Evolutionary conservation across 192 early-diverging fungal genomes (phyloP).

Genomic region (Funneliformis geosporum): DNA sequence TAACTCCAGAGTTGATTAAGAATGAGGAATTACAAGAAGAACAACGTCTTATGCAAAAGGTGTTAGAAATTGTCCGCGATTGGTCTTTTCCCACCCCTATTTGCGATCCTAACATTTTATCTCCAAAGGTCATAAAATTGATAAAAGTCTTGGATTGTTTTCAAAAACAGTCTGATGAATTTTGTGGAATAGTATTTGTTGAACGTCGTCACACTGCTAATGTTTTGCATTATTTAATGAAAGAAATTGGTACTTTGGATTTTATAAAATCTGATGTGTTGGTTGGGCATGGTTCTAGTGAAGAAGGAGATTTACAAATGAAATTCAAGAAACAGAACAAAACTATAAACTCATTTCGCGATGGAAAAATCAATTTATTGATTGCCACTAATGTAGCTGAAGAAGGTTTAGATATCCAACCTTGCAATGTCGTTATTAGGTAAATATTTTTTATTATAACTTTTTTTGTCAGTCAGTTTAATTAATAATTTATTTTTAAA

Average conservation of each 20-base stretch:
- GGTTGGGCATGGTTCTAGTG: constrained; percentile 57
- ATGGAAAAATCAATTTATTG: constrained; percentile 71
- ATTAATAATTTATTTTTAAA: not conserved
- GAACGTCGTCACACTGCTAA: constrained; percentile 70
- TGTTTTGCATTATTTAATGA: constrained; percentile 55
- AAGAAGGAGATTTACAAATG: constrained; percentile 52
- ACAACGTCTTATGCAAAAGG: constrained; percentile 29
- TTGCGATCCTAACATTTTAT: constrained; percentile 41
- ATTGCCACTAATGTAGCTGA: constrained; percentile 94
- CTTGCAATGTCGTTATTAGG: constrained; percentile 85
- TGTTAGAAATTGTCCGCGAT: constrained; percentile 28
- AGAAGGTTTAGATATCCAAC: constrained; percentile 93
- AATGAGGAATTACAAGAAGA: constrained; percentile 28
- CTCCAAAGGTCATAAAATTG: constrained; percentile 72
- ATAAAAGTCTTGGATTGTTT: constrained; percentile 63
- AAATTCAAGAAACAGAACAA: constrained; percentile 55
- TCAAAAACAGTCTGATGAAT: constrained; percentile 43
- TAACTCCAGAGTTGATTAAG: constrained; percentile 1
- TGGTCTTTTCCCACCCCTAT: constrained; percentile 38
- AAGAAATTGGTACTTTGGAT: constrained; percentile 54
- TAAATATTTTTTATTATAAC: constrained; percentile 23
- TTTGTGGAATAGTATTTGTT: constrained; percentile 91
- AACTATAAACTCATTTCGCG: constrained; percentile 67
- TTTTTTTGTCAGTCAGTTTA: not conserved
- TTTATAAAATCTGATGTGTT: constrained; percentile 52